Conservation (phyloP, 371 early-diverging fungal species). For the Lichtheimia corymbifera region DNA sequence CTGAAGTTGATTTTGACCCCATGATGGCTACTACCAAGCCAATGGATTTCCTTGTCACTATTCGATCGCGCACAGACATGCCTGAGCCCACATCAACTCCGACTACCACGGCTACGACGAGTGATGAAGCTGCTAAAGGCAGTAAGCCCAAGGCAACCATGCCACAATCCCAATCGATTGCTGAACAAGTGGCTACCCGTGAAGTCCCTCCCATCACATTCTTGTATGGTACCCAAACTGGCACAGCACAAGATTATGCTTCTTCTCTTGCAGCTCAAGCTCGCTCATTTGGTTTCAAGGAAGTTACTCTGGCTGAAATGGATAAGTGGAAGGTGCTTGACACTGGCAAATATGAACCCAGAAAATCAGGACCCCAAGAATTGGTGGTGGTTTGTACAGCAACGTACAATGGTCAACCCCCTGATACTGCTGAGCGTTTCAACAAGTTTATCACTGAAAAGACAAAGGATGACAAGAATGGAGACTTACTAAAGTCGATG, state of each 20-base stretch:
- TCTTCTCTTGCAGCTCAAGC: constrained; percentile 41
- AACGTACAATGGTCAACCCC: constrained; percentile 61
- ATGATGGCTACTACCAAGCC: constrained; percentile 44
- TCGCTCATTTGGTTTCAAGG: constrained; percentile 45
- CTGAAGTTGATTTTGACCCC: constrained; percentile 34
- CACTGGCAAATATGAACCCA: constrained; percentile 31
- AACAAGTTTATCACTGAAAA: constrained; percentile 44
- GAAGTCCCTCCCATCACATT: constrained; percentile 43
- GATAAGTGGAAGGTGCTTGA: constrained; percentile 49
- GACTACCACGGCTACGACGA: no score
- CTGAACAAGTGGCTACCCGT: constrained; percentile 3
- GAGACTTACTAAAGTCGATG: constrained; percentile 31
- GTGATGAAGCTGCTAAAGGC: no score
- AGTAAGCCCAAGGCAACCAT: neutral
- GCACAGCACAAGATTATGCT: constrained; percentile 59
- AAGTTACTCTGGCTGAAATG: constrained; percentile 30
- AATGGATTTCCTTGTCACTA: constrained; percentile 29
- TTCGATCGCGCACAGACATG: constrained; percentile 43
- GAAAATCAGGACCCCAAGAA: constrained; percentile 27
- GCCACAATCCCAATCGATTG: constrained; percentile 4
- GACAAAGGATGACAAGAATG: constrained; percentile 20
- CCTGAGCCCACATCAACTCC: constrained; percentile 29
- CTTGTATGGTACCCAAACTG: constrained; percentile 58
- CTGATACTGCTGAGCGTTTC: constrained; percentile 57
- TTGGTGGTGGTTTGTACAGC: constrained; percentile 50